Base-by-base conservation (phyloP, 2,329 filamentous ascomycete species). In the Xylaria sp. region DNA sequence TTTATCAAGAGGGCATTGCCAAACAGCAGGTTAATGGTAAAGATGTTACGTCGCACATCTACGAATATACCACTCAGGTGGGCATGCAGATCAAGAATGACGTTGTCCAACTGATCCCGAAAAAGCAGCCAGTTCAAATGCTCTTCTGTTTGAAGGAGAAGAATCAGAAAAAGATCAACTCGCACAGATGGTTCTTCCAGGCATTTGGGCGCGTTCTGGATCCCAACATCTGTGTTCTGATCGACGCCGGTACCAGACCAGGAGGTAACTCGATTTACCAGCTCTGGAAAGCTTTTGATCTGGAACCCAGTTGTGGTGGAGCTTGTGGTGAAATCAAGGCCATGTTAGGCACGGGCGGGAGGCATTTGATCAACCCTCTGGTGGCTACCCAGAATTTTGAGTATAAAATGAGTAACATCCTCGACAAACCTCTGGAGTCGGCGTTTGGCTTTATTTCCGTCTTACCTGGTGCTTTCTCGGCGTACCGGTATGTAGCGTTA, bases 81-180 rank as follows among this genome's bases (percentile, higher is more conserved):
- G 93, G 92, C 39, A 84, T 98, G 76, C 90, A 93, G 76, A 89
- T 98, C 78, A 97, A 97, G 83, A 97, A 95, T 74, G 91, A 92
- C 68, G 88, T 97, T 48, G 95, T 98, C 9, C 87, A 90, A 56
- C 85, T 98, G 58, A 93, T 96, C 70, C 91, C 91, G 55, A 93
- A 94, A 76, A 91, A 92, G 68, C 94, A 96, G 70, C 95, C 96
- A 0, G 93, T 99, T 2, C 96, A 99, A 82, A 91, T 99, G 84
- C 88, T 99, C 4, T 99, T 99, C 84, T 99, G 96, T 80, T 81
- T 99, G 69, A 99, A 99, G 84, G 96, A 99, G 79, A 98, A 97
- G 88, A 99, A 99, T 79, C 94, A 97, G 83, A 99, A 99, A 85
- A 99, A 99, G 86, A 99, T 99, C 87, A 99, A 99, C 79, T 98